These are phyloP conservation scores for Salix arbutifolia DNA, from an alignment of 345 rosid species.

Conservation along the genomic window DNA sequence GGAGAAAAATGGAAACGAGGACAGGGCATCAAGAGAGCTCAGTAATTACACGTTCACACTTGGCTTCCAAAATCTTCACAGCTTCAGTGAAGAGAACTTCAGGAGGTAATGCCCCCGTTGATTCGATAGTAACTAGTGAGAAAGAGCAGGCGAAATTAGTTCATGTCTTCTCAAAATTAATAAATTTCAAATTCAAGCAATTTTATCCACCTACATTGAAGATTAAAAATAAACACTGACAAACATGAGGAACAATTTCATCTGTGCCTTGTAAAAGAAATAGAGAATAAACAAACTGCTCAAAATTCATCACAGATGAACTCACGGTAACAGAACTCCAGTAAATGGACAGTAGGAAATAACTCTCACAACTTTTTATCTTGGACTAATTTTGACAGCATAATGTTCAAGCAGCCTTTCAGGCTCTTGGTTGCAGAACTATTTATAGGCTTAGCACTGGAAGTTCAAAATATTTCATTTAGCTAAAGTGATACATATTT, in stretches of 20 bases:
- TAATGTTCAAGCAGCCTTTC: not conserved
- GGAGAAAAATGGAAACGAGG: not conserved
- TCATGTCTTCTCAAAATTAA: not conserved
- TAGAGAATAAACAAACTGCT: not conserved
- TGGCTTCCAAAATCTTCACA: conserved; percentile 80
- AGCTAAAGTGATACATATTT: no score
- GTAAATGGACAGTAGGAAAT: no score
- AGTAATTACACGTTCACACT: conserved; percentile 62
- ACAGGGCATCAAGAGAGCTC: conserved; percentile 54
- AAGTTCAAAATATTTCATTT: not conserved
- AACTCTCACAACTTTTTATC: no score
- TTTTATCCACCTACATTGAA: not conserved
- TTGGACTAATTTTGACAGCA: not conserved
- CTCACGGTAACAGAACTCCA: not conserved
- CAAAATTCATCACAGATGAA: not conserved
- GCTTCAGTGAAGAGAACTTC: conserved; percentile 83
- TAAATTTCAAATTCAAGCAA: not conserved
- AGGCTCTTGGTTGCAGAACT: no score
- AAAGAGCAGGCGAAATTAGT: conserved; percentile 6
- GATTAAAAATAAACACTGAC: not conserved
- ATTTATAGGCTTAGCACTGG: not conserved
- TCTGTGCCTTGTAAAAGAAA: not conserved
- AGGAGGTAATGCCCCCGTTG: conserved; percentile 81
- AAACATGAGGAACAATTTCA: no score
- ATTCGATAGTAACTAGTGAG: conserved; percentile 73